Base-by-base conservation (phyloP, 176 grass and related monocot species). In the Ensete glaucum region DNA sequence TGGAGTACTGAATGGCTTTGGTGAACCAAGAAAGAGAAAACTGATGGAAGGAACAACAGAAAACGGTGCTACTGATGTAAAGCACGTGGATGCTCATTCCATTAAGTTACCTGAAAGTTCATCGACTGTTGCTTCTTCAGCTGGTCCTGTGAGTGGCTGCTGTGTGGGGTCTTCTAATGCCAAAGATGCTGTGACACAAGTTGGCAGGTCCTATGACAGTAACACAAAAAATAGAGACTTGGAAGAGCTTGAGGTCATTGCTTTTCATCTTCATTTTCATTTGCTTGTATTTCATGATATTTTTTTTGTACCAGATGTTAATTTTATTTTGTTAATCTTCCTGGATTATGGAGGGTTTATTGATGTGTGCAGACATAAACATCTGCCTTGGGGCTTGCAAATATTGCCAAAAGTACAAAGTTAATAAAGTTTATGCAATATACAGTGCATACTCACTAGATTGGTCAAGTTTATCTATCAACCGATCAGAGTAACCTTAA, bases 241-340 rank as follows among this genome's bases (percentile, higher is more conserved):
- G 53, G 87, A 90, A 84, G 87, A 92, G 84, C 82, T 96, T 57
- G 89, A 96, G 92, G 92, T 92, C 75, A 80, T 68, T 81, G 20
- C 21, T 64, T 69, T 81, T 57, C 9, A 9, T 57, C 62, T 53
- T 64, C 58, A 53, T 78, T 7, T 68, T 25, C 29, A 9, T 78
- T 24, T 77, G 71, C 8, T 27, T 0, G 63, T 69, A 70, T 65
- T 23, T 64, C 10, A 67, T 49, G 19, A 65, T 63, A 14, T 53
- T 77, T 79, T 73, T 54, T 51, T 52, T 83, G 34, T 77, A 67
- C 73, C 52, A 50, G 25, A 72, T 78, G 7, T 25, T 57, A 9
- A 67, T 63, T 24, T 79, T 74, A 72, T 72, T 67, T 17, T 8
- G 53, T 78, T 9, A 72, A 59, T 50, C 11, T 72, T 19, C 52